These are phyloP conservation scores for Rhodotorula sp. DNA, from an alignment of 1,284 basidiomycete species.

Conservation along the genomic window DNA sequence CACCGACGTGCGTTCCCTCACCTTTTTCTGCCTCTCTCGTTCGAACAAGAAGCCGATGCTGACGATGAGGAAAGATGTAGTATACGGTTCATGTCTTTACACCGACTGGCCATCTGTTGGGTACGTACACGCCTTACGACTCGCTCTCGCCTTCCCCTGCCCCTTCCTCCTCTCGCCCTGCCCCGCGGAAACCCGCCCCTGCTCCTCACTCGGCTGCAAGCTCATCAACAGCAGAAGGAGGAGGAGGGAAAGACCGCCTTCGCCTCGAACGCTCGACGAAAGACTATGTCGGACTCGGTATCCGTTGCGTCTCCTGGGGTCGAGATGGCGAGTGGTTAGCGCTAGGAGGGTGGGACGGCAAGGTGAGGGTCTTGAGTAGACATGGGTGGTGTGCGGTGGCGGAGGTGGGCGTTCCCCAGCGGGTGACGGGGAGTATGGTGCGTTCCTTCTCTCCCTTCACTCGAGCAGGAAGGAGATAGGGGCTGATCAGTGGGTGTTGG, in stretches of 20 bases:
- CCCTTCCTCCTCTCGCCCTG: neutral
- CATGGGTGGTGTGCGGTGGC: conserved; percentile 16
- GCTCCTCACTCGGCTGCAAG: too few relatives aligned
- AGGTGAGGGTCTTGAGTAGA: conserved; percentile 37
- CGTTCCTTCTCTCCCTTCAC: neutral
- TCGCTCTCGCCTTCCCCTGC: neutral
- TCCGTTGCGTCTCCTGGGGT: conserved; percentile 47
- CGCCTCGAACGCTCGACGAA: conserved; percentile 16
- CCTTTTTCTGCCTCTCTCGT: neutral
- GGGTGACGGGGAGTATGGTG: neutral
- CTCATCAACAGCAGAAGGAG: too few relatives aligned
- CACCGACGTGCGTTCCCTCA: conserved; percentile 19
- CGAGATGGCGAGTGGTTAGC: conserved; percentile 47
- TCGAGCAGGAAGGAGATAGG: neutral
- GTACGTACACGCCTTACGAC: conserved; percentile 31
- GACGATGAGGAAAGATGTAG: conserved; percentile 8
- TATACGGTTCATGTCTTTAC: conserved; percentile 40
- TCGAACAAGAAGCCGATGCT: neutral
- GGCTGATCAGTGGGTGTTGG: too few relatives aligned
- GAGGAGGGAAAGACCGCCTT: neutral
- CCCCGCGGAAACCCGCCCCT: neutral
- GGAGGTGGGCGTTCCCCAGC: conserved; percentile 6
- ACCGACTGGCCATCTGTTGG: conserved; percentile 25
- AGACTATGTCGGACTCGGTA: conserved; percentile 45
- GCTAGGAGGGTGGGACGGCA: conserved; percentile 48